These are phyloP conservation scores for Exophiala sp. DNA, from an alignment of 2,329 filamentous ascomycete species.

Conservation along the genomic window DNA sequence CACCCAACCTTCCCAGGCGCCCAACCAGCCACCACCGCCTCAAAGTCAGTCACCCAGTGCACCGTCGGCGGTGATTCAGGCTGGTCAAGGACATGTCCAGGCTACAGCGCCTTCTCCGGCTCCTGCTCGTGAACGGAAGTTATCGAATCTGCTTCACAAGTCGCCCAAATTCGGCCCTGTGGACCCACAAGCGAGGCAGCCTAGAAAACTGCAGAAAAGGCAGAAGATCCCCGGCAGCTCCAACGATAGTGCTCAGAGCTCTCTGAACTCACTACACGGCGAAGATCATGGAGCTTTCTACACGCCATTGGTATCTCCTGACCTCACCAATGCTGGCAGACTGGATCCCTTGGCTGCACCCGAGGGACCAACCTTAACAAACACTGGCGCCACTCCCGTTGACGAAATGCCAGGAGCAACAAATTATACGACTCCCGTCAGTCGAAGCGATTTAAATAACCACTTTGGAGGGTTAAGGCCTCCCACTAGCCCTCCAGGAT, in stretches of 20 bases:
- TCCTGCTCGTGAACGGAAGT: conserved; percentile 55
- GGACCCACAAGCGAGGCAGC: conserved; percentile 50
- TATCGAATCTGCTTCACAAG: conserved; percentile 63
- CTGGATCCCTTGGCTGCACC: conserved; percentile 30
- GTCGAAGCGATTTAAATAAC: conserved; percentile 42
- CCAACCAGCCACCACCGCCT: conserved; percentile 1
- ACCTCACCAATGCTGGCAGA: conserved; percentile 31
- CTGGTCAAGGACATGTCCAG: not conserved
- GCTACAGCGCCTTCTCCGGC: conserved; percentile 34
- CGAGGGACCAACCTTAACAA: conserved; percentile 32
- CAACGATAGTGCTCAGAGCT: conserved; percentile 86
- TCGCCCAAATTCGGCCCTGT: conserved; percentile 53
- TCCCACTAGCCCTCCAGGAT: conserved; percentile 67
- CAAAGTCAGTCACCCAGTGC: too few species aligned
- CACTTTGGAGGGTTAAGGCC: conserved; percentile 54
- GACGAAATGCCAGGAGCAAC: conserved; percentile 25
- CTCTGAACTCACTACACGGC: conserved; percentile 64
- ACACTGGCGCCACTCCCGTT: conserved; percentile 30
- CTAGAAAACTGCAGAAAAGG: conserved; percentile 90
- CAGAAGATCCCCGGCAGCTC: conserved; percentile 64
- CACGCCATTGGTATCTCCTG: conserved; percentile 32
- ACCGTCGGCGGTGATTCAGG: not conserved
- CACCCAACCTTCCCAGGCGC: conserved; percentile 4
- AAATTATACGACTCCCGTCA: conserved; percentile 29
- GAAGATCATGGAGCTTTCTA: conserved; percentile 33